A percentile compares a stretch with the other conserved stretches of the same genome.
phyloP scores from a whole-genome alignment of 2,329 filamentous ascomycete genomes.

The Fusarium zealandicum region DNA sequence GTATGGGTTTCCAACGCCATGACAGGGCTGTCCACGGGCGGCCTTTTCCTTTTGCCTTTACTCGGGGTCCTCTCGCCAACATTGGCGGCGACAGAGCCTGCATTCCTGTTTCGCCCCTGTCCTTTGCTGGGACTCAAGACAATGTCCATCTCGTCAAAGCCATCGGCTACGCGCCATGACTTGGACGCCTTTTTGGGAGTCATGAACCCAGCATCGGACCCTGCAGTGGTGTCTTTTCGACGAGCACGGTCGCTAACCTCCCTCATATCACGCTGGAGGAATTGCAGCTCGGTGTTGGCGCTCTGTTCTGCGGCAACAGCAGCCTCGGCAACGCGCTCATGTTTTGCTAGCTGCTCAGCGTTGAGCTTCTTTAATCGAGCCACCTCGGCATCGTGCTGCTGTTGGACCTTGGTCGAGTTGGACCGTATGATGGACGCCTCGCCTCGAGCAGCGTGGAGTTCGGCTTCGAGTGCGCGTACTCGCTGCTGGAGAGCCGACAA shows the following conservation, averaged over 20 bases:
- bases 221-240: constrained; percentile 52
- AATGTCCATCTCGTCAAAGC: constrained; percentile 75
- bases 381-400: constrained; percentile 69
- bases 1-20: constrained; percentile 63
- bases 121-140: constrained; percentile 61
- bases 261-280: constrained; percentile 73
- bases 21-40: constrained; percentile 69
- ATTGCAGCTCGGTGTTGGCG: constrained; percentile 73
- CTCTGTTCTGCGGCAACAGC: constrained; percentile 70
- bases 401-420: constrained; percentile 68
- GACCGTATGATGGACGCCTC: constrained; percentile 78
- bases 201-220: constrained; percentile 41
- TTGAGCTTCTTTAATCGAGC: constrained; percentile 67
- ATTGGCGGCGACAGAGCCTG: constrained; percentile 53
- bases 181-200: constrained; percentile 69
- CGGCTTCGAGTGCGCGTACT: constrained; percentile 60
- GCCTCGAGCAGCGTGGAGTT: constrained; percentile 69
- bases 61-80: constrained; percentile 66
- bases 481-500: constrained; percentile 59
- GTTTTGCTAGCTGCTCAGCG: constrained; percentile 68
- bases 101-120: constrained; percentile 50
- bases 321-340: constrained; percentile 69
- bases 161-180: constrained; percentile 70
- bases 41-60: constrained; percentile 75
- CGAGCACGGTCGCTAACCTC: constrained; percentile 62